Base-by-base conservation (phyloP, 768 basidiomycete species). In the Termitomyces titanicus region DNA sequence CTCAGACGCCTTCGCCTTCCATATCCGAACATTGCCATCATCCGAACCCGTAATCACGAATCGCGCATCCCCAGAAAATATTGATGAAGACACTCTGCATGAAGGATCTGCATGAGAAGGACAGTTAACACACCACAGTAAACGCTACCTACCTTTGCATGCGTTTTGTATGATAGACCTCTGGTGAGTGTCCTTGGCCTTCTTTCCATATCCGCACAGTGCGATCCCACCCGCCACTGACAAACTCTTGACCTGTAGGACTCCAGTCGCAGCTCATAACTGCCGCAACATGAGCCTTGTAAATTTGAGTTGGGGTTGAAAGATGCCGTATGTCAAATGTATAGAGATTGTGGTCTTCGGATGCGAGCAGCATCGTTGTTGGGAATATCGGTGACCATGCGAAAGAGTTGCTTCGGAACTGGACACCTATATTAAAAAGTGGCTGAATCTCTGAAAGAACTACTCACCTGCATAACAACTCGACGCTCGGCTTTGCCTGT, bases 211-310 rank as follows among this genome's bases (percentile, higher is more conserved):
- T 82, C 56, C 95, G 78, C 43, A 98, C 79, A 2, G 95, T 98
- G 43, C 95, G 82, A 69, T 99, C 97, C 88, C 96, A 98, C 2
- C 92, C 90, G 11, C 97, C 97, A 58, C 90, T 93, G 25, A 98
- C 95, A 68, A 98, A 97, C 65, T 94, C 95, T 33, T 88, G 78
- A 11, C 97, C 97, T 0, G 95, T 98, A 0, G 97, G 97, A 55
- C 88, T 88, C 97, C 97, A 98, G 58, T 98, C 96, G 64, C 94
- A 96, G 47, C 85, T 85, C 88, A 94, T 98, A 39, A 97, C 97
- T 3, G 94, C 93, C 0, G 91, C 92, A 18, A 98, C 96, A 68
- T 99, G 97, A 0, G 86, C 94, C 71, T 98, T 98, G 80, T 96
- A 98, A 25, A 98, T 90, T 58, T 96, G 91, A 2, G 85, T 91